These are phyloP conservation scores for Flaveria brownii DNA, from an alignment of 129 eudicot species.

Conservation along the genomic window DNA sequence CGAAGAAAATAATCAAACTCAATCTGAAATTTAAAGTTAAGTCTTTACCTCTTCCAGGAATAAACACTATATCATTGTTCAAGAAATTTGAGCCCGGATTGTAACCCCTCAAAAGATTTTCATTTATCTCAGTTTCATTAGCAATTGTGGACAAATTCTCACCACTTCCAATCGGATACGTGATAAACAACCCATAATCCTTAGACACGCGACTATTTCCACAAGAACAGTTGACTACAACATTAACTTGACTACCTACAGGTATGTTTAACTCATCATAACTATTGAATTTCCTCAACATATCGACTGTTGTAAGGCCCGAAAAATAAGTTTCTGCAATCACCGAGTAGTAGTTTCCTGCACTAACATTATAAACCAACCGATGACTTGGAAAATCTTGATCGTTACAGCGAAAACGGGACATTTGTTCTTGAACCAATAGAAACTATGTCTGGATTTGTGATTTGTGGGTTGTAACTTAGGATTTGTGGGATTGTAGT, in stretches of 20 bases:
- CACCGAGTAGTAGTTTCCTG: conserved; percentile 28
- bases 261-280: conserved; percentile 31
- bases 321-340: conserved; percentile 43
- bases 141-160: conserved; percentile 61
- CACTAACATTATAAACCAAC: conserved; percentile 40
- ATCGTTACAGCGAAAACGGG: conserved; percentile 54
- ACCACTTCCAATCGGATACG: conserved; percentile 60
- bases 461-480: conserved; percentile 55
- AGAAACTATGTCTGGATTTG: conserved; percentile 40
- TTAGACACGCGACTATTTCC: conserved; percentile 54
- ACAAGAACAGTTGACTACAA: conserved; percentile 68
- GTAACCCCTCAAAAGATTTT: conserved; percentile 56
- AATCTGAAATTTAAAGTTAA: too few relatives aligned
- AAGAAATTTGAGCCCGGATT: conserved; percentile 56
- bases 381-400: conserved; percentile 47
- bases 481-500: conserved; percentile 33
- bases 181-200: conserved; percentile 68
- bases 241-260: conserved; percentile 36
- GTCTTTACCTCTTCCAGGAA: conserved; percentile 63
- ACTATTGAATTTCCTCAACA: conserved; percentile 45
- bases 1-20: not conserved
- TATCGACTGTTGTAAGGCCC: conserved; percentile 51
- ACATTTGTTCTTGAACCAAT: conserved; percentile 42
- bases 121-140: conserved; percentile 35
- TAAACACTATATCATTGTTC: conserved; percentile 52